Evolutionary conservation across 2,329 filamentous ascomycete genomes (phyloP).

Genomic region (Ascochyta lentis): DNA sequence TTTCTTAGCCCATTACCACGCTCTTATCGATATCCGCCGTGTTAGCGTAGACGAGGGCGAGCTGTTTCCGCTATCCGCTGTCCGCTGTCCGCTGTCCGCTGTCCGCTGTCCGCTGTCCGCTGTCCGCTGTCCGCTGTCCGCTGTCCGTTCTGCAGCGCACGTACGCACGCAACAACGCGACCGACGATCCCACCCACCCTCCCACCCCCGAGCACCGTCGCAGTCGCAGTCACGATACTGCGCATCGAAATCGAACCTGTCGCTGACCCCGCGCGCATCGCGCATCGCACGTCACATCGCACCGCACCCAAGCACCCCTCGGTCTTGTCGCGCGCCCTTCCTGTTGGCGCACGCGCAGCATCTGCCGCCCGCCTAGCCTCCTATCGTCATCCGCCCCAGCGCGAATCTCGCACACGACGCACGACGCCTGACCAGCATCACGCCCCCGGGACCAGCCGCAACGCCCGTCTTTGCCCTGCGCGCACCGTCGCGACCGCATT

Average conservation of each 20-base stretch:
- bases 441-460: conserved; percentile 10
- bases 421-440: conserved; percentile 19
- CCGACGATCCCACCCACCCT: conserved; percentile 22
- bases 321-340: conserved; percentile 3
- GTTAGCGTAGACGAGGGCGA: background rate
- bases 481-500: conserved; percentile 35
- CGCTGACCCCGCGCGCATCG: conserved; percentile 10
- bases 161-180: conserved; percentile 24
- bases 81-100: conserved; percentile 16
- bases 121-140: conserved; percentile 8
- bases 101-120: conserved; percentile 8
- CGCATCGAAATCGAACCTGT: conserved; percentile 12
- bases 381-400: conserved; percentile 31
- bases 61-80: conserved; percentile 5
- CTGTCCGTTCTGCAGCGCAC: conserved; percentile 10
- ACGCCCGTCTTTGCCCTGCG: conserved; percentile 20
- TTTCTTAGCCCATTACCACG: conserved; percentile 5
- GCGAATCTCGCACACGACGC: conserved; percentile 24
- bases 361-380: conserved; percentile 25
- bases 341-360: conserved; percentile 10
- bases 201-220: conserved; percentile 14
- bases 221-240: conserved; percentile 13
- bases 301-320: conserved; percentile 7
- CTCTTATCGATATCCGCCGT: conserved; percentile 28
- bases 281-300: conserved; percentile 13